Base-by-base conservation (phyloP, 441 rosid genomes). In the Lepidium campestre region DNA sequence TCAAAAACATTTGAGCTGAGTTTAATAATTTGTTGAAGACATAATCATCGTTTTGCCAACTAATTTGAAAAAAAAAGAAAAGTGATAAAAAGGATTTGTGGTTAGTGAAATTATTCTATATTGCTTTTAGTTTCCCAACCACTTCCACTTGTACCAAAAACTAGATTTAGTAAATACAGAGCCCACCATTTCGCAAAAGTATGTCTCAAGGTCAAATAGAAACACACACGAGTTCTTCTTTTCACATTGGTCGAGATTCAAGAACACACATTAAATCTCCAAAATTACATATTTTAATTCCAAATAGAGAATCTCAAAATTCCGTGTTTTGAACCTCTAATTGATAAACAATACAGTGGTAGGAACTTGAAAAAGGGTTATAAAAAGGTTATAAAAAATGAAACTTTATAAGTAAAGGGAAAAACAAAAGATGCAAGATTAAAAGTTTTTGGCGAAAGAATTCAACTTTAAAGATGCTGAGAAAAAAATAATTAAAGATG, bases 101-200 rank as follows among this genome's bases (percentile, higher is more conserved):
- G 58, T 61, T 54, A n/a, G 52, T 52, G 68, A 46, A 54, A 67
- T 60, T 60, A 67, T 67, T 60, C 46, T 45, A 37, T 36, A 29
- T 46, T 36, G 59, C 64, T 60, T 67, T 73, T 55, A 62, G 73
- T 73, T 46, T 53, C 19, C 32, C 68, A 67, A 73, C 77, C 64
- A 73, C 65, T 67, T 55, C 73, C 69, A 67, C 69, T 73, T 67
- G 73, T 73, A 60, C 61, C 57, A 65, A 54, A 62, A 14, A 57
- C 71, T 72, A 35, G 29, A 32, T 67, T 27, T 29, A 73, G 77
- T 73, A 55, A 67, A 44, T 15, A 50, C 46, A 75, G 62, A 70
- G 55, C 71, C 71, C 72, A 67, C 73, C 60, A 54, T 53, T 36
- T 29, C 52, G 7, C 63, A 29, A 36, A 60, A 69, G 65, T 39